Evolutionary conservation across 169 alveolate genomes (phyloP).

Genomic region (Plasmodium inui): DNA sequence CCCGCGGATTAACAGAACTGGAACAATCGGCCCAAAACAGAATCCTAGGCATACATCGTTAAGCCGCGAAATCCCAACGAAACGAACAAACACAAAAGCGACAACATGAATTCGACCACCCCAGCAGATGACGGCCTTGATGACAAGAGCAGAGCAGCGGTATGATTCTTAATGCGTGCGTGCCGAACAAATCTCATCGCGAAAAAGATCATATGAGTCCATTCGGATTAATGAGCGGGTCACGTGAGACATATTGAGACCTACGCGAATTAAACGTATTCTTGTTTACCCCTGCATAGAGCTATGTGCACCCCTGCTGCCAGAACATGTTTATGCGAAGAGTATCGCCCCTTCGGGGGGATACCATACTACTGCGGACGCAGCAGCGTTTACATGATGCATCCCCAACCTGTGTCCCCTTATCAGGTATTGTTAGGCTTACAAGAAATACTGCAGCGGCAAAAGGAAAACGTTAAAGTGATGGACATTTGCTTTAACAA

Average conservation of each 20-base stretch:
- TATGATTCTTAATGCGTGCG: neutral
- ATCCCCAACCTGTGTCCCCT: neutral
- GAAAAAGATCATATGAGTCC: neutral
- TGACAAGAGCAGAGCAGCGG: conserved; percentile 71
- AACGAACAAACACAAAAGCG: neutral
- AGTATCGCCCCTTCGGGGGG: neutral
- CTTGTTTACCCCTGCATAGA: neutral
- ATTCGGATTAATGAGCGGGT: neutral
- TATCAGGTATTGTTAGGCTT: conserved; percentile 39
- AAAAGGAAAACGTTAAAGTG: conserved; percentile 70
- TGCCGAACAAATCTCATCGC: neutral
- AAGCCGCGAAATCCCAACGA: neutral
- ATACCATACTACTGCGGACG: neutral
- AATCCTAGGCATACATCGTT: neutral
- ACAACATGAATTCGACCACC: conserved; percentile 17
- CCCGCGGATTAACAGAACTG: neutral
- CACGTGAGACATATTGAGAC: neutral
- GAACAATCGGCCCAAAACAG: neutral
- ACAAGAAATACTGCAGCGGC: conserved; percentile 67
- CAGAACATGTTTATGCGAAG: neutral
- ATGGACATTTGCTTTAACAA: conserved; percentile 73
- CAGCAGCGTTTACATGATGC: neutral
- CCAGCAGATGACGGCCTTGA: conserved; percentile 56
- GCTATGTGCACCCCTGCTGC: neutral
- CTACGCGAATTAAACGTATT: neutral